Evolutionary conservation across 306 rosid genomes (phyloP), one percentile per base, ranked within the genome.

Genomic region (Begonia fuchsioides): DNA sequence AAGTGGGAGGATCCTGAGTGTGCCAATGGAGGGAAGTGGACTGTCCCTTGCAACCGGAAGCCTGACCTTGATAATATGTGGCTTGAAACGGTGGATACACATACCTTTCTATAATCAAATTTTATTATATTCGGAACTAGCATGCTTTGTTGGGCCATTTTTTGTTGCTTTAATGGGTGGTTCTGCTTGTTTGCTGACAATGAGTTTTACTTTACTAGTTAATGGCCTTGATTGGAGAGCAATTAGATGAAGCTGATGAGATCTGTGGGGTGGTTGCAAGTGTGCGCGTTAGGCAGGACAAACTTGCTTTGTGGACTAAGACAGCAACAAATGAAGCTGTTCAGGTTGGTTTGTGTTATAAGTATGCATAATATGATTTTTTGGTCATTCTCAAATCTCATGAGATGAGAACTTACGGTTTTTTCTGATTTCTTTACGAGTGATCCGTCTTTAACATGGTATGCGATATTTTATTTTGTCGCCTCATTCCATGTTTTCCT

Each of bases 1-100:
- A 92, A 92, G 54, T 92, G 98, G 98, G 98, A 92, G 77, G 98
- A 92, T 77, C 98, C 98, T 3, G 96, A 85, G 59, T 90, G 98
- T 66, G 93, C 96, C 43, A 73, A 10, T 73, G 98, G 98, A 65
- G 98, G 96, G 44, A 92, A 85, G 71, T 92, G 98, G 98, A 69
- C 94, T 57, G 69, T 70, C 47, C 14, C 56, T 47, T 69, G 45
- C 76, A 66, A 40, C 46, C 66, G 81, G 59, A 92, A 86, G 71
- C 15, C 73, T 17, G 62, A 8, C 64, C 93, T 92, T 50, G 98
- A 92, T 44, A 47, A 10, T 49, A 79, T 82, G 98, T 92, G 98
- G 98, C 90, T 85, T 43, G 98, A 92, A 70, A 92, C 98, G 17
- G 98, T 92, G 50, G 13, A 18, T 73, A 75, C 45, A 5, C 35